These are phyloP conservation scores for Paramecium octaurelia DNA, from an alignment of 73 alveolate genomes.

Conservation along the genomic window DNA sequence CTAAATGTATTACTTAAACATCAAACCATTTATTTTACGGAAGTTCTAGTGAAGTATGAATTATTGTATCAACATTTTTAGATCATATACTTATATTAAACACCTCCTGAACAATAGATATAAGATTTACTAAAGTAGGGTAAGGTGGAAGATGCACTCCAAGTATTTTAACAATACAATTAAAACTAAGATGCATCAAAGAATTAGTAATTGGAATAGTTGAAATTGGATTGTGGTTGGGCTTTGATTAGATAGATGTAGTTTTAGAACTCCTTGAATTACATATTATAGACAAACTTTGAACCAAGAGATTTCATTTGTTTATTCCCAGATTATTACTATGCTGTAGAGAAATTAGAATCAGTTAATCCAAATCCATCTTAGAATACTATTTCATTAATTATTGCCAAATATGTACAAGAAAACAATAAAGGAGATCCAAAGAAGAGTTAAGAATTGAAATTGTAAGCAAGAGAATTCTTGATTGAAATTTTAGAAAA, in stretches of 20 bases:
- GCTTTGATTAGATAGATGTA: neutral
- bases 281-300: neutral
- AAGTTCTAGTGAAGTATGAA: neutral
- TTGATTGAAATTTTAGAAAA: constrained; percentile 40
- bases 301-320: constrained; percentile 53
- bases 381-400: neutral
- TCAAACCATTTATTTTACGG: neutral
- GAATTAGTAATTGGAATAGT: neutral
- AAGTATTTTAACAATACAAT: neutral
- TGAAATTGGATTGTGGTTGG: constrained; percentile 52
- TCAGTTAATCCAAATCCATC: constrained; percentile 20
- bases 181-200: neutral
- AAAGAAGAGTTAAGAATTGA: neutral
- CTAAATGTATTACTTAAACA: neutral
- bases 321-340: constrained; percentile 19
- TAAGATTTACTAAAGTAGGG: constrained; percentile 12
- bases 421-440: neutral
- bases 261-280: neutral
- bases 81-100: constrained; percentile 13
- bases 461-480: neutral
- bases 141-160: constrained; percentile 8
- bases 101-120: constrained; percentile 26
- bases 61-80: neutral
- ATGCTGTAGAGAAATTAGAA: constrained; percentile 38
- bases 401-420: neutral